Evolutionary conservation across 2,329 filamentous ascomycete genomes (phyloP).

Genomic region (Diplodia seriata): DNA sequence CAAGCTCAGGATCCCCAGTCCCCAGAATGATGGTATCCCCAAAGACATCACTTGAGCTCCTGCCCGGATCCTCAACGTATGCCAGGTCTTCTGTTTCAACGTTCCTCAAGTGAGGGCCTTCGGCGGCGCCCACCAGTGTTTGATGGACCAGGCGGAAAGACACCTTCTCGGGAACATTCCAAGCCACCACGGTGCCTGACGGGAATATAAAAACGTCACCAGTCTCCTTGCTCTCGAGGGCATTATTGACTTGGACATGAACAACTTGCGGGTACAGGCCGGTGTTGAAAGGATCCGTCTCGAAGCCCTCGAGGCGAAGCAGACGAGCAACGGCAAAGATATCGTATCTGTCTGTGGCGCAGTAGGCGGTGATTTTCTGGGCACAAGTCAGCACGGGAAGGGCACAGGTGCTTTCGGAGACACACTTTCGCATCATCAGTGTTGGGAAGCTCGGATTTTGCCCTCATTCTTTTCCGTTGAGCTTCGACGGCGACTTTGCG

Average conservation of each 20-base stretch:
- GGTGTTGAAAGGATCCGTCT: constrained; percentile 67
- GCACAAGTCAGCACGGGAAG: constrained; percentile 3
- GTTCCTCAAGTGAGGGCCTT: constrained; percentile 72
- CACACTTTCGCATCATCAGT: constrained; percentile 42
- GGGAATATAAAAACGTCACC: constrained; percentile 97
- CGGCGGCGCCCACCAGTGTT: constrained; percentile 76
- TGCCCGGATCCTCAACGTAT: constrained; percentile 75
- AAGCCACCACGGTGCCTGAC: constrained; percentile 90
- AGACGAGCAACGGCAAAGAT: constrained; percentile 64
- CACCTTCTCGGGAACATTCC: constrained; percentile 81
- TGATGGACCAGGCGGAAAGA: constrained; percentile 73
- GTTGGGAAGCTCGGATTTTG: constrained; percentile 43
- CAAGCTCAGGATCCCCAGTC: constrained; percentile 63
- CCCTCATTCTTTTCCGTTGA: constrained; percentile 63
- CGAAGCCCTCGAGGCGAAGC: constrained; percentile 64
- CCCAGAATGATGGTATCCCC: constrained; percentile 91
- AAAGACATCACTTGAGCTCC: constrained; percentile 77
- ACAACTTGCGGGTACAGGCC: constrained; percentile 70
- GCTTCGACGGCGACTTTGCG: constrained; percentile 87
- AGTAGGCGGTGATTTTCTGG: constrained; percentile 68
- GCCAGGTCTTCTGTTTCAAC: constrained; percentile 91
- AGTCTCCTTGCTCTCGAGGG: constrained; percentile 57
- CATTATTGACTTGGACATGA: constrained; percentile 61
- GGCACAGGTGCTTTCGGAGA: neutral
- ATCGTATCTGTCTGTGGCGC: constrained; percentile 71